A percentile compares a stretch with the other conserved stretches of the same genome.
Evolutionary conservation across 2,329 filamentous ascomycete species (phyloP).

Genomic region (Aspergillus fumigatiaffinis): DNA sequence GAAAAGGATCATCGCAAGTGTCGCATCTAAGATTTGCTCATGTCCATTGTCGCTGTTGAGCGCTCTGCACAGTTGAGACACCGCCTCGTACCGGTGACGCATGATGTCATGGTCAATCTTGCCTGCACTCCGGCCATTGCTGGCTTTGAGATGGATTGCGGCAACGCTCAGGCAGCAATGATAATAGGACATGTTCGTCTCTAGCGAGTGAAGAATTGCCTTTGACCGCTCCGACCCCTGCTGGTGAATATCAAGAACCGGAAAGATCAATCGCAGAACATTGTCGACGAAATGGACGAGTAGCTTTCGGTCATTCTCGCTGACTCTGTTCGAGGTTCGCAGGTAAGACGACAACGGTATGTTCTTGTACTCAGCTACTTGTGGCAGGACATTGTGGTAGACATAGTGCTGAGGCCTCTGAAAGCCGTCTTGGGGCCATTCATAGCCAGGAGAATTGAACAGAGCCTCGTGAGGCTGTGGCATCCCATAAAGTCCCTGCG

Average conservation of each 20-base stretch:
- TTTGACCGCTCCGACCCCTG: constrained; percentile 74
- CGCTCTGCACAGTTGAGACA: constrained; percentile 76
- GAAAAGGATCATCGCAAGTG: constrained; percentile 91
- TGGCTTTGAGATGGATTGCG: constrained; percentile 84
- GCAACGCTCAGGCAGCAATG: constrained; percentile 93
- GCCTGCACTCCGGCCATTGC: constrained; percentile 37
- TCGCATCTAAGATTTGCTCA: constrained; percentile 81
- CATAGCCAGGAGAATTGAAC: not conserved
- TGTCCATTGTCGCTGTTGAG: constrained; percentile 75
- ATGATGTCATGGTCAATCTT: constrained; percentile 35
- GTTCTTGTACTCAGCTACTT: not conserved
- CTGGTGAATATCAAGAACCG: constrained; percentile 85
- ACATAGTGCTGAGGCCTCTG: not conserved
- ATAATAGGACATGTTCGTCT: constrained; percentile 85
- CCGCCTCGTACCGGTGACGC: constrained; percentile 81
- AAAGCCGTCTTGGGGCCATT: not conserved
- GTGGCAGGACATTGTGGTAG: not conserved
- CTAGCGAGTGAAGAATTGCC: constrained; percentile 77
- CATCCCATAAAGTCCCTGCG: not conserved
- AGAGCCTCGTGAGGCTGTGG: not conserved
- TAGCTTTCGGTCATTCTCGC: constrained; percentile 78
- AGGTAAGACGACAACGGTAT: constrained; percentile 18
- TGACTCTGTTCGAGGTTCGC: constrained; percentile 45
- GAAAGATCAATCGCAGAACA: constrained; percentile 82
- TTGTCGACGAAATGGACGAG: constrained; percentile 86